Evolutionary conservation across 108 stramenopile genomes (phyloP).

Genomic region (Fistulifera solaris): DNA sequence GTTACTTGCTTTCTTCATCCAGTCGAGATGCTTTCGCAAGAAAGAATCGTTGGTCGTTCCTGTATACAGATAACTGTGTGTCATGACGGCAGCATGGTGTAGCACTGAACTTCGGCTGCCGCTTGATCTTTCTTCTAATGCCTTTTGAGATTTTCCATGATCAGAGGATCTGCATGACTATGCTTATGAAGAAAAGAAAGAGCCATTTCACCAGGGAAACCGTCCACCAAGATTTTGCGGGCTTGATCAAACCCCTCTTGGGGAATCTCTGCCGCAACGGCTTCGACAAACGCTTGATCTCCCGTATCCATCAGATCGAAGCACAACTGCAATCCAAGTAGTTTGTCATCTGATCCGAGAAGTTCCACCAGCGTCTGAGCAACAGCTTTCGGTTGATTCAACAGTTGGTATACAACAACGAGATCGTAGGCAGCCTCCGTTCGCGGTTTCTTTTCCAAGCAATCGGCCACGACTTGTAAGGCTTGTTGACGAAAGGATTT

Average conservation of each 20-base stretch:
- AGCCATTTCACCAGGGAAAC: constrained; percentile 78
- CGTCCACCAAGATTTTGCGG: constrained; percentile 63
- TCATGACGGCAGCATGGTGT: constrained; percentile 91
- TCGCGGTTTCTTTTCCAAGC: constrained; percentile 11
- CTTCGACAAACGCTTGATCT: constrained; percentile 86
- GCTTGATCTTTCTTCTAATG: constrained; percentile 69
- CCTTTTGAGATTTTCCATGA: constrained; percentile 87
- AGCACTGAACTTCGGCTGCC: constrained; percentile 77
- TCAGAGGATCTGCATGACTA: constrained; percentile 65
- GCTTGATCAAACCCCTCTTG: constrained; percentile 1
- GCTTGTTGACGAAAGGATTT: constrained; percentile 72
- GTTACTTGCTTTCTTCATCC: constrained; percentile 98
- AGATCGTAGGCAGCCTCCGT: constrained; percentile 43
- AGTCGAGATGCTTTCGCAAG: constrained; percentile 94
- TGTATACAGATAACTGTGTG: constrained; percentile 88
- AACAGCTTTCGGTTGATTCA: constrained; percentile 52
- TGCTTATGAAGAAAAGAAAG: constrained; percentile 86
- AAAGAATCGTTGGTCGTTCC: constrained; percentile 97
- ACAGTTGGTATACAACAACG: constrained; percentile 62
- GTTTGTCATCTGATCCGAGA: constrained; percentile 49
- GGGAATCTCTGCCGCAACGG: constrained; percentile 35
- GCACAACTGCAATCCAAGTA: constrained; percentile 92
- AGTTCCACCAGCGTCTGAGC: constrained; percentile 60
- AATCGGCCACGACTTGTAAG: constrained; percentile 54
- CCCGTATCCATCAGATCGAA: constrained; percentile 92